Evolutionary conservation across 306 rosid species (phyloP).

Genomic region (Lathyrus aphaca): DNA sequence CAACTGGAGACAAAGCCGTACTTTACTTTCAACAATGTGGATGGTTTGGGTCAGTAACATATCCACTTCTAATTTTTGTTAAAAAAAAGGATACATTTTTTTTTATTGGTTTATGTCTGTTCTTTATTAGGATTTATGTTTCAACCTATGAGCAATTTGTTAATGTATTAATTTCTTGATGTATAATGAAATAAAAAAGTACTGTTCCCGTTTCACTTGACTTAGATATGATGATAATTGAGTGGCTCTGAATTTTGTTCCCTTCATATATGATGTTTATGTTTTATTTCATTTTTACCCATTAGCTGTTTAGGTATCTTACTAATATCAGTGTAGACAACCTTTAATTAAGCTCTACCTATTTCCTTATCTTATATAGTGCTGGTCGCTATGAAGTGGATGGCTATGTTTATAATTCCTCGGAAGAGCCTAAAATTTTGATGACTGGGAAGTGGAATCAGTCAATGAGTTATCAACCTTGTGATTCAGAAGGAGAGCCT

Average conservation of each 20-base stretch:
- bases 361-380: slow-evolving; percentile 46
- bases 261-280: slow-evolving; percentile 27
- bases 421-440: slow-evolving; percentile 85
- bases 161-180: slow-evolving; percentile 21
- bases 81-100: not conserved
- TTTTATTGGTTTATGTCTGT: slow-evolving; percentile 8
- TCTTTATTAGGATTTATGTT: slow-evolving; percentile 12
- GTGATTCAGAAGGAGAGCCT: slow-evolving; percentile 95
- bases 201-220: not conserved
- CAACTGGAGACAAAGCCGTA: slow-evolving; percentile 89
- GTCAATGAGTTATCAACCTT: slow-evolving; percentile 78
- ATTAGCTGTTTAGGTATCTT: slow-evolving; percentile 23
- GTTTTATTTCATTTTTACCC: slow-evolving; percentile 28
- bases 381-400: slow-evolving; percentile 97
- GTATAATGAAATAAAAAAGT: slow-evolving; percentile 15
- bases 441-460: slow-evolving; percentile 97
- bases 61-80: slow-evolving; percentile 23
- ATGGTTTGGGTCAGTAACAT: slow-evolving; percentile 80
- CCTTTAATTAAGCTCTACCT: slow-evolving; percentile 24
- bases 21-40: slow-evolving; percentile 94
- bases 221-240: slow-evolving; percentile 16
- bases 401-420: slow-evolving; percentile 87
- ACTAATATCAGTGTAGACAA: slow-evolving; percentile 19
- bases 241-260: slow-evolving; percentile 13
- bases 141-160: slow-evolving; percentile 27